Percentiles rank a stretch among this genome's conserved stretches.
These are phyloP conservation scores for Fusarium decemcellulare DNA, from an alignment of 2,329 filamentous ascomycete genomes.

Conservation along the genomic window DNA sequence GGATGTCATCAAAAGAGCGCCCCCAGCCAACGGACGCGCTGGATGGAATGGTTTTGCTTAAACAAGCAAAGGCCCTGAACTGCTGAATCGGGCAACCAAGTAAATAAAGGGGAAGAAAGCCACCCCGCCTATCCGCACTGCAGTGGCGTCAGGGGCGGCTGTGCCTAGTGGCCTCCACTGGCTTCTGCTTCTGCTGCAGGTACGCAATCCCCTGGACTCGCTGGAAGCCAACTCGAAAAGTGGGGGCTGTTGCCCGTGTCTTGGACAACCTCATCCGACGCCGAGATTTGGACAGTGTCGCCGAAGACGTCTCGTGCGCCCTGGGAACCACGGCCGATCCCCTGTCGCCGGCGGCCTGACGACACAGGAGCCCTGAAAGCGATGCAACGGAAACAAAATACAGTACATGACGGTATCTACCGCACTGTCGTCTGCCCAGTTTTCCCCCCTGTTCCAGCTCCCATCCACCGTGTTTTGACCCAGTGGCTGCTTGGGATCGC, in stretches of 20 bases:
- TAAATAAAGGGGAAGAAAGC: slow-evolving; percentile 37
- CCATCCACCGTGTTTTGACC: not conserved
- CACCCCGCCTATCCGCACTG: slow-evolving; percentile 33
- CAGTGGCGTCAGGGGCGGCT: slow-evolving; percentile 38
- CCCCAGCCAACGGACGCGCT: slow-evolving; percentile 26
- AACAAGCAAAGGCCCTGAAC: slow-evolving; percentile 23
- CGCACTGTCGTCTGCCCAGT: slow-evolving; percentile 32
- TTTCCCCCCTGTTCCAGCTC: slow-evolving; percentile 12
- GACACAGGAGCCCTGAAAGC: slow-evolving; percentile 22
- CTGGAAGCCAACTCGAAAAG: not conserved
- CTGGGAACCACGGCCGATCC: not conserved
- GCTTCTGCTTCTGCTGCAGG: slow-evolving; percentile 35
- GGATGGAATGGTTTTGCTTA: slow-evolving; percentile 23
- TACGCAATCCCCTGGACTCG: slow-evolving; percentile 29
- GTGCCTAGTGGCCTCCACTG: not conserved
- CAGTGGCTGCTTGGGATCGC: slow-evolving; percentile 34
- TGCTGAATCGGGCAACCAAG: slow-evolving; percentile 26
- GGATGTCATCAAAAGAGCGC: slow-evolving; percentile 17
- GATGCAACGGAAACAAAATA: slow-evolving; percentile 25
- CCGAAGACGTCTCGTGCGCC: slow-evolving; percentile 20
- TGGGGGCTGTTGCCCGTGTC: not conserved
- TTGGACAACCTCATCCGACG: slow-evolving; percentile 16
- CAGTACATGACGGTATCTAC: slow-evolving; percentile 20
- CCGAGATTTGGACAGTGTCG: slow-evolving; percentile 21
- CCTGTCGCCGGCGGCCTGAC: slow-evolving; percentile 7